phyloP scores from a whole-genome alignment of 2,329 filamentous ascomycete species.

The Fusarium praegraminearum region DNA sequence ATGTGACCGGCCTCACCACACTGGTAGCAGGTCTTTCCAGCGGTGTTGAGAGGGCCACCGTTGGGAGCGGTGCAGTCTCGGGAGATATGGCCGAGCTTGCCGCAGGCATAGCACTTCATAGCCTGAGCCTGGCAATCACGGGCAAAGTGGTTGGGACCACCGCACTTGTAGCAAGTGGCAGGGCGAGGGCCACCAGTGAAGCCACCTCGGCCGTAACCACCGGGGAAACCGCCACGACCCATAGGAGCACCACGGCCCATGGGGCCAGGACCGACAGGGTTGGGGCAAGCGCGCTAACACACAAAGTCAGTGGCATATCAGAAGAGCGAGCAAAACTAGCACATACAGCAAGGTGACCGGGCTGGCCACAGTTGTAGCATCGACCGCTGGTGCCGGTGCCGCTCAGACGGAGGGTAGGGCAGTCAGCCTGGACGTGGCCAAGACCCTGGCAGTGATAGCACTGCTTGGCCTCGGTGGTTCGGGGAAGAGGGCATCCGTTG shows the following conservation, averaged over 20 bases:
- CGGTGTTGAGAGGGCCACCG: conserved; percentile 93
- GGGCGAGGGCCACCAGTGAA: conserved; percentile 77
- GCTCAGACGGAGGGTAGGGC: conserved; percentile 93
- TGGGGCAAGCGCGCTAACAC: conserved; percentile 81
- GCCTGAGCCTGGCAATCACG: conserved; percentile 98
- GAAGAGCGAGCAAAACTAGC: neutral
- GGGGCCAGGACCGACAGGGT: conserved; percentile 68
- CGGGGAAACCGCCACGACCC: conserved; percentile 76
- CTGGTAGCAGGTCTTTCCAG: conserved; percentile 98
- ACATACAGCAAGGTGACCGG: conserved; percentile 89
- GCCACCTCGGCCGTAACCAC: conserved; percentile 76
- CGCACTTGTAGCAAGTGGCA: conserved; percentile 80
- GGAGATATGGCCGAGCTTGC: conserved; percentile 94
- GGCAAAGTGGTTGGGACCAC: conserved; percentile 96
- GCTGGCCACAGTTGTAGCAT: conserved; percentile 96
- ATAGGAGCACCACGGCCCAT: conserved; percentile 75
- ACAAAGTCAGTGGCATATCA: conserved; percentile 31
- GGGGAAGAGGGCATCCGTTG: conserved; percentile 94
- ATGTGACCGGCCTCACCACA: conserved; percentile 97
- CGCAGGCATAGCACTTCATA: conserved; percentile 98
- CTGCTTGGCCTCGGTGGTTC: conserved; percentile 98
- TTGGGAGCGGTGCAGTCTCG: conserved; percentile 96
- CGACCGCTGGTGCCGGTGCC: conserved; percentile 84
- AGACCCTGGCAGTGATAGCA: conserved; percentile 99
- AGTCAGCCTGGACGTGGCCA: conserved; percentile 98